Evolutionary conservation across 1,284 basidiomycete species (phyloP).

Genomic region (Fomes fomentarius): DNA sequence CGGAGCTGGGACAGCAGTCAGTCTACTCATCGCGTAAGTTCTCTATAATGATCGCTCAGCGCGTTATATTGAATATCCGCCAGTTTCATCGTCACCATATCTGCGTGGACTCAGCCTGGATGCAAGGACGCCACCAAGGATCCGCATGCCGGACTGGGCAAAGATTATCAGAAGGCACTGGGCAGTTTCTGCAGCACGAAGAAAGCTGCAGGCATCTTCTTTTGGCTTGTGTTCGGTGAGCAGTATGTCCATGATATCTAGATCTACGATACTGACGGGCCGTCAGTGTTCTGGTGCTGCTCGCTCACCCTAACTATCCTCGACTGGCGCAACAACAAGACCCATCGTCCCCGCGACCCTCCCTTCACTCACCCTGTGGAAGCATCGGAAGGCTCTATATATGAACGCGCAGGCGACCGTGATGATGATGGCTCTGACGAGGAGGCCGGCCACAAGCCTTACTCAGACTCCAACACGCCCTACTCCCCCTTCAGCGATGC

Average conservation of each 20-base stretch:
- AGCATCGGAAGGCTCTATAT: slow-evolving; percentile 47
- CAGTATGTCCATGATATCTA: slow-evolving; percentile 1
- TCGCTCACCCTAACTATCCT: slow-evolving; percentile 63
- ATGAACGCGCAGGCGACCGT: slow-evolving; percentile 35
- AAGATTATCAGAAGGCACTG: slow-evolving; percentile 70
- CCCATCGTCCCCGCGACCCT: slow-evolving; percentile 62
- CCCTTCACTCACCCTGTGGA: slow-evolving; percentile 66
- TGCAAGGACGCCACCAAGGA: slow-evolving; percentile 81
- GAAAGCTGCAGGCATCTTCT: slow-evolving; percentile 85
- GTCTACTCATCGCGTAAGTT: slow-evolving; percentile 75
- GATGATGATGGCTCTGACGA: slow-evolving; percentile 44
- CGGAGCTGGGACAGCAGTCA: slow-evolving; percentile 63
- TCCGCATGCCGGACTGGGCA: slow-evolving; percentile 61
- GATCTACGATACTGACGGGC: slow-evolving; percentile 2
- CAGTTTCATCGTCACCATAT: slow-evolving; percentile 75
- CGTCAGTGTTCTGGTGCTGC: slow-evolving; percentile 65
- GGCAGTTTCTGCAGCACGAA: slow-evolving; percentile 87
- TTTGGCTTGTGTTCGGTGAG: slow-evolving; percentile 81
- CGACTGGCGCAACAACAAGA: slow-evolving; percentile 76
- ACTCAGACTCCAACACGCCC: slow-evolving; percentile 24
- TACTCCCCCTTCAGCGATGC: slow-evolving; percentile 57
- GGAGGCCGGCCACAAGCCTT: slow-evolving; percentile 24
- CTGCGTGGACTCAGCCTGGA: slow-evolving; percentile 79
- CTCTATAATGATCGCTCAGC: neutral
- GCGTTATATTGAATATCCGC: neutral